Evolutionary conservation across 164 flowering plant species (phyloP), one percentile per base, ranked within the genome.

Genomic region (Protea cynaroides): DNA sequence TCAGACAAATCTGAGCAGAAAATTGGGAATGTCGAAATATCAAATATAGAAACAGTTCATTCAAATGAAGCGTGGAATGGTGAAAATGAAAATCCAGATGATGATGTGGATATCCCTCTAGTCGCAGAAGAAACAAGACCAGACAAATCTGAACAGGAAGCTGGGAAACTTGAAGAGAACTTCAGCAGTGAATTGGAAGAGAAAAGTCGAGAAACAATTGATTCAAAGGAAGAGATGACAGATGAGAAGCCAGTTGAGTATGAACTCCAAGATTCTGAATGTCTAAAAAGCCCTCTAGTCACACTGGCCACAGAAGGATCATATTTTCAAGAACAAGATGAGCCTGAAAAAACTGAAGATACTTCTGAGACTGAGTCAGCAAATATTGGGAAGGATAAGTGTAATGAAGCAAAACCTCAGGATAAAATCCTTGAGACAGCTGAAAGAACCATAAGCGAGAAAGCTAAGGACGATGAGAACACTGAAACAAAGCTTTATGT

Each of bases 111-210:
- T 2, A 29, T 29, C 34, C 34, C 34, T 29, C 34, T 40, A 12
- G 46, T 8, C 10, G 8, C 13, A 40, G 46, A 40, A 40, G 46
- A 40, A 12, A 40, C 46, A 40, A 40, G 4, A 9, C 8, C 14
- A 40, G 1, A 40, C 14, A 40, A 40, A 40, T 9, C 46, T 40
- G 46, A 40, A 40, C 46, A 9, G 14, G 46, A 65, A 63, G 59
- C 40, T 14, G 59, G 34, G 53, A 68, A 62, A 61, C 62, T 22
- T 57, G 68, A 47, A 18, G 61, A 69, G 37, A 63, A 49, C 34
- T 58, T 54, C 46, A 61, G 49, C 25, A n/a, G 23, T 40, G 63
- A 21, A 24, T 59, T 38, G 47, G 43, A 70, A 40, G 46, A 25
- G 8, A 62, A 38, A 25, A 29, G 18, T 62, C 55, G 62, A 25